phyloP scores from a whole-genome alignment of 2,329 filamentous ascomycete genomes.

The Cordyceps militaris region DNA sequence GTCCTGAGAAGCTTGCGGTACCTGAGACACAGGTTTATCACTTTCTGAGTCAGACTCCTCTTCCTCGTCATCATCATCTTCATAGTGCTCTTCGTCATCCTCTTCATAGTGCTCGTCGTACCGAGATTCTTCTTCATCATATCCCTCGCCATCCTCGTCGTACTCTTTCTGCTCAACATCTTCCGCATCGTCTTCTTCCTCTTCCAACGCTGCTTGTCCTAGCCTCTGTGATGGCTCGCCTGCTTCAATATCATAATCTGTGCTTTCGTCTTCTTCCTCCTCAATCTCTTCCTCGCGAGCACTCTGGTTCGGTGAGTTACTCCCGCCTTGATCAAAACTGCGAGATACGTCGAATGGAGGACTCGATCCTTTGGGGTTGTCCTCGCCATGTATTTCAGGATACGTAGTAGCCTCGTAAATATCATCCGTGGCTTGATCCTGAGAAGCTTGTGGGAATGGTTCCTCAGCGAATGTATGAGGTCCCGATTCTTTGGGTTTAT shows the following conservation, averaged over 20 bases:
- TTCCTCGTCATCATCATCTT: conserved; percentile 16
- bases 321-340: not conserved
- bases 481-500: not conserved
- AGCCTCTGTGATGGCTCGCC: not conserved
- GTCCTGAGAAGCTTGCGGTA: conserved; percentile 14
- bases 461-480: not conserved
- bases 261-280: conserved; percentile 22
- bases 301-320: not conserved
- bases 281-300: not conserved
- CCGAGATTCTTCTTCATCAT: not conserved
- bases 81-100: conserved; percentile 15
- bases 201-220: conserved; percentile 12
- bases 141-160: conserved; percentile 13
- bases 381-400: not conserved
- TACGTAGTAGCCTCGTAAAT: conserved; percentile 9
- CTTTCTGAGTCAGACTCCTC: conserved; percentile 14
- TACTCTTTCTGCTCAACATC: not conserved
- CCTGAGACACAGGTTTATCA: not conserved
- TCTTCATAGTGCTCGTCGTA: conserved; percentile 18
- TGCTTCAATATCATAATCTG: conserved; percentile 4
- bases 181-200: conserved; percentile 14
- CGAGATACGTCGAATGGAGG: not conserved
- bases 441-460: not conserved
- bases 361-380: not conserved
- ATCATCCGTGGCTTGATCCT: conserved; percentile 2